Evolutionary conservation across 2,329 filamentous ascomycete genomes (phyloP), one percentile per base, ranked within the genome.

Genomic region (Hypoxylon sp.): DNA sequence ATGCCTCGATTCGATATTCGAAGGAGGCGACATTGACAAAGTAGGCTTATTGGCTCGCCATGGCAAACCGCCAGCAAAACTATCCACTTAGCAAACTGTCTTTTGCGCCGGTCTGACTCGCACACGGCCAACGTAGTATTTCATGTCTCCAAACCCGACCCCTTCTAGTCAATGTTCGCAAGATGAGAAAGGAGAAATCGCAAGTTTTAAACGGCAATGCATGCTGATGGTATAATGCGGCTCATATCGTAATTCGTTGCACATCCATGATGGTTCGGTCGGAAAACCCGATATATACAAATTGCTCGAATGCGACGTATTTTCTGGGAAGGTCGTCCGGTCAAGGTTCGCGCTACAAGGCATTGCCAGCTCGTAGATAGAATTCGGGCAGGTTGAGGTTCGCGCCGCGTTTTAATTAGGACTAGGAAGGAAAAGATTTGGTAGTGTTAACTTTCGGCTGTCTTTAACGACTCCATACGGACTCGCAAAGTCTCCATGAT

Each of bases 401-500:
- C 57, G 52, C 42, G 55, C 42, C 44, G 44, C 62, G 44, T 31
- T 55, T 51, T 39, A 37, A 42, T 56, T 46, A 64, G 32, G 51
- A 32, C 29, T 48, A 17, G 51, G 8, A 31, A 35, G 35, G 24
- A 37, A 44, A 42, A 19, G 7, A 37, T 35, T 53, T 24, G n/a
- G 52, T 54, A 24, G 1, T 55, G 31, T 67, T 58, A 67, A 35
- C 32, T 67, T n/a, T 72, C 68, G 21, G 32, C 24, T 19, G 65
- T 70, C 47, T 80, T 81, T 65, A 87, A 70, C 27, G 74, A 77
- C 56, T 82, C 81, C 54, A 91, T 79, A 68, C 86, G 89, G 55
- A 81, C 84, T 72, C 90, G 85, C 19, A 92, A 81, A 52, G 81
- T 83, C 74, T 83, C 84, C 59, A 91, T 73, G 5, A 92, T 79